These are phyloP conservation scores for Gamarada debralockiae DNA, from an alignment of 495 filamentous ascomycete species.

Conservation along the genomic window DNA sequence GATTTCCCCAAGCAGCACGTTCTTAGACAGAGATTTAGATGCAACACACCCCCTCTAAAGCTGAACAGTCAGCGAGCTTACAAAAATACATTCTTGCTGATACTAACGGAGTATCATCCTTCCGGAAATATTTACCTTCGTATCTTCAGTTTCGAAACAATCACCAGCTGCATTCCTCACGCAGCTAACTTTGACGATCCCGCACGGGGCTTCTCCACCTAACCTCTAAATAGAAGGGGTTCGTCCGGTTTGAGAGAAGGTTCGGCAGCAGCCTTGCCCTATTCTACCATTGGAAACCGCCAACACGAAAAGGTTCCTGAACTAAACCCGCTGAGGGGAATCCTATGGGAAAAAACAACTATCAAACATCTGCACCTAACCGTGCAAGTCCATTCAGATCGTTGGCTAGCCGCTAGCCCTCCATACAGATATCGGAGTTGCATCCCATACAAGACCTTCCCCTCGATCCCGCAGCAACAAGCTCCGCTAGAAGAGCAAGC, in stretches of 20 bases:
- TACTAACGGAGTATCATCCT: too few species aligned
- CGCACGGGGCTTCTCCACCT: conserved; percentile 1
- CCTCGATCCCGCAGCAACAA: conserved; percentile 8
- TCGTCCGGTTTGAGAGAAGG: neutral
- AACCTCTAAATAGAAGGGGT: neutral
- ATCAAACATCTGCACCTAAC: neutral
- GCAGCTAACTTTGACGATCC: too few species aligned
- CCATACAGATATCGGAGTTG: neutral
- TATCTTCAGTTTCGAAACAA: too few species aligned
- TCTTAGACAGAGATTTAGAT: too few species aligned
- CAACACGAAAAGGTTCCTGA: neutral
- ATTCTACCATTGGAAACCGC: neutral
- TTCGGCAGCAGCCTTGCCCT: conserved; percentile 9
- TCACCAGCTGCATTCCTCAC: too few species aligned
- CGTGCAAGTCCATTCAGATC: neutral
- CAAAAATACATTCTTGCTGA: too few species aligned
- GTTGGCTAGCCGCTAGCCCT: too few species aligned
- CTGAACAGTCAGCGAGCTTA: too few species aligned
- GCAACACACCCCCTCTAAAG: too few species aligned
- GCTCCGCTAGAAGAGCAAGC: neutral
- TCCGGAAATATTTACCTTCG: too few species aligned
- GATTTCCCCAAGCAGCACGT: too few species aligned
- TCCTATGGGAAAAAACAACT: neutral
- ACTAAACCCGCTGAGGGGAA: neutral
- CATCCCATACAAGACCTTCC: neutral